phyloP scores from a whole-genome alignment of 2,329 filamentous ascomycete genomes.

The Fusarium continuum region DNA sequence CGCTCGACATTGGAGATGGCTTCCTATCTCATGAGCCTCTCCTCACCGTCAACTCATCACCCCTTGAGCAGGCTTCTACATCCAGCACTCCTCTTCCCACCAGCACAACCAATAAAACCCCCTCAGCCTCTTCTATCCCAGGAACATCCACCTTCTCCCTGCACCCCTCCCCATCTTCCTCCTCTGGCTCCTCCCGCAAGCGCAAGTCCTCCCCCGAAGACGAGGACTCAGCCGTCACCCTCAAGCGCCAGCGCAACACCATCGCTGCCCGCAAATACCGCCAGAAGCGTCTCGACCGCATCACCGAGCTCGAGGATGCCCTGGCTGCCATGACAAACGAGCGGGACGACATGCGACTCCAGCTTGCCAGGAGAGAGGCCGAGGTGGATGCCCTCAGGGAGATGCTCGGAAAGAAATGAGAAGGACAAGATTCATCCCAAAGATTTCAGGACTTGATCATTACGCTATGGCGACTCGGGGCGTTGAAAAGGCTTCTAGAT shows the following conservation, averaged over 20 bases:
- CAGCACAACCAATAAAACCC: constrained; percentile 24
- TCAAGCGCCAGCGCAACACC: constrained; percentile 74
- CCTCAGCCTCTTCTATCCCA: constrained; percentile 33
- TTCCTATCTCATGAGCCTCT: constrained; percentile 32
- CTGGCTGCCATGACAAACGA: constrained; percentile 68
- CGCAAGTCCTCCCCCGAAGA: constrained; percentile 40
- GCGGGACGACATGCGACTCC: constrained; percentile 69
- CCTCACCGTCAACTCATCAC: constrained; percentile 19
- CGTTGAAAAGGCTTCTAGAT: constrained; percentile 24
- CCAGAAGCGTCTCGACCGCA: constrained; percentile 74
- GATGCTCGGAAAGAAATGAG: constrained; percentile 52
- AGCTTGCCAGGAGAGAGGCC: constrained; percentile 71
- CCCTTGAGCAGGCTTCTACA: constrained; percentile 16
- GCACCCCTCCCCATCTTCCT: constrained; percentile 31
- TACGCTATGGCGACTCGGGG: constrained; percentile 10
- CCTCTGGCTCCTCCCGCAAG: constrained; percentile 33
- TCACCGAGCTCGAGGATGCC: constrained; percentile 67
- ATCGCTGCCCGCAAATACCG: constrained; percentile 77
- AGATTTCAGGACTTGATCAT: background rate
- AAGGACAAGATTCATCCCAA: background rate
- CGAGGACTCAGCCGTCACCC: constrained; percentile 41
- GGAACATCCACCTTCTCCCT: constrained; percentile 39
- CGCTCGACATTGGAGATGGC: constrained; percentile 28
- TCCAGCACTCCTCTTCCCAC: constrained; percentile 15
- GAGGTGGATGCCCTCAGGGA: constrained; percentile 69